Base-by-base conservation (phyloP, 192 early-diverging fungal species). In the Coemansia sp. region DNA sequence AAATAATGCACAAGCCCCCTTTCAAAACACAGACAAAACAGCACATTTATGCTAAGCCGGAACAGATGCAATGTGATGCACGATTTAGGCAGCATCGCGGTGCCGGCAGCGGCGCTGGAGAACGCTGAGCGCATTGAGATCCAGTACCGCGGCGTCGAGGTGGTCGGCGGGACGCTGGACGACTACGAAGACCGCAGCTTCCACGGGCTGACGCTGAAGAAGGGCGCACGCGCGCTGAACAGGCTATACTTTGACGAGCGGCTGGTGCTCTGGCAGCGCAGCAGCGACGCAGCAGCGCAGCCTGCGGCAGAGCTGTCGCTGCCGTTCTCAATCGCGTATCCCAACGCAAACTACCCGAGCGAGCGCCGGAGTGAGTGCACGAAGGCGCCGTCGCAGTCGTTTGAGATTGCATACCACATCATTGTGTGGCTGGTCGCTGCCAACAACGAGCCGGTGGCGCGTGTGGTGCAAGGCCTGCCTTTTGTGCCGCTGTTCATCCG, bases 211-310 rank as follows among this genome's bases (percentile, higher is more conserved):
- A 49, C 56, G 60, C 49, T 58, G 22, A 52, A 42, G 40, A 62
- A 71, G 58, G 75, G 75, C 29, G 62, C 60, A 11, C 75, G 69
- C 18, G 75, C 65, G 18, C 50, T 78, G 24, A 78, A 51, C 54
- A 67, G 60, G 21, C 43, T 61, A 48, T 78, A 78, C 43, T 78
- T 78, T 67, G 75, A 78, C 62, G 75, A 78, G 60, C 69, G 69
- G 10, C 51, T 78, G 6, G 61, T 64, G 18, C 42, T 78, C 11
- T 78, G 75, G 75, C 56, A 67, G 24, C 59, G 56, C 27, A 28
- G 24, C 27, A 22, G 8, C 24, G 10, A 19, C 16, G 21, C 47
- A 3, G 23, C 21, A 22, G 46, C 30, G 14, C 21, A 5, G 57
- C 6, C 33, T 29, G 25, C 27, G 7, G 30, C 3, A 0, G 22